Base-by-base conservation (phyloP, 768 basidiomycete species). In the Cyclocybe cylindracea region DNA sequence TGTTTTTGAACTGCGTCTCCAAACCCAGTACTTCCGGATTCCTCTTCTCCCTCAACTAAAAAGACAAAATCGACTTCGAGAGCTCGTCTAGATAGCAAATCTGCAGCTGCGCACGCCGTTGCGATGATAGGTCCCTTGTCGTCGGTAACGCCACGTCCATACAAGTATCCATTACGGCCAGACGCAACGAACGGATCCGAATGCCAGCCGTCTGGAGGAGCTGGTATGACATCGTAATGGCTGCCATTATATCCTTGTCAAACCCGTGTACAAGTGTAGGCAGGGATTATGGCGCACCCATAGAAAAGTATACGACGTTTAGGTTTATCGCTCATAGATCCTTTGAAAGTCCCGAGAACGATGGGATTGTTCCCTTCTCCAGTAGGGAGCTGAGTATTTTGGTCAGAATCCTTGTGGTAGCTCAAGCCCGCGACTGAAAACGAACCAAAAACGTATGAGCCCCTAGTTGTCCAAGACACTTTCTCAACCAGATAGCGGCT, bases 121-220 rank as follows among this genome's bases (percentile, higher is more conserved):
- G 95, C 94, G 54, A 98, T 78, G 41, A 97, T 87, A 0, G 97
- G 97, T 0, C 96, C 97, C 64, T 99, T 98, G 74, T 99, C 86
- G 61, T 99, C 97, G 1, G 91, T 89, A 1, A 91, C 88, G 3
- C 97, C 93, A 40, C 91, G 84, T 16, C 95, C 96, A 61, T 94
- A 94, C 0, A 95, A 72, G 62, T 90, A 94, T 0, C 94, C 94
- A 60, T 98, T 94, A 9, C 84, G 79, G 2, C 94, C 94, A 0
- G 80, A 80, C 55, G 98, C 70, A 6, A 72, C 76, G 71, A 93
- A 99, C 0, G 97, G 96, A 52, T 93, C 85, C 1, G 87, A 85
- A 16, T 78, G 70, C 96, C 96, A 98, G 10, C 86, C 83, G 5
- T 81, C 74, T 8, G 73, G 68, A 0, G 83, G 84, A 0, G 94